Conservation (phyloP, 2,329 filamentous ascomycete genomes). For the Whalleya microplaca region DNA sequence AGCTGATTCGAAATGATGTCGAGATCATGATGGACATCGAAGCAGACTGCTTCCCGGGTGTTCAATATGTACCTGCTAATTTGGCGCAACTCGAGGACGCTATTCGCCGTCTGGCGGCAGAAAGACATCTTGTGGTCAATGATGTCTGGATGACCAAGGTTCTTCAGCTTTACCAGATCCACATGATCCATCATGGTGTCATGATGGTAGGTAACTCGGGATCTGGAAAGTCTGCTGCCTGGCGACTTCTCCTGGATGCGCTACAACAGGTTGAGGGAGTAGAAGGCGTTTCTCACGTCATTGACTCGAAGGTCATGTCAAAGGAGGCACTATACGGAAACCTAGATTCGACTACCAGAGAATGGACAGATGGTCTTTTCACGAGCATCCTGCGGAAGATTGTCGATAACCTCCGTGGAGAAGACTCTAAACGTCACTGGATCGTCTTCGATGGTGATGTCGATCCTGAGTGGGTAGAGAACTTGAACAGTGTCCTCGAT, state of each 20-base stretch:
- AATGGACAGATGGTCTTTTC: constrained; percentile 98
- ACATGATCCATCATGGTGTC: constrained; percentile 96
- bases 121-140: constrained; percentile 85
- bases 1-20: constrained; percentile 91
- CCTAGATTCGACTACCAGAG: constrained; percentile 92
- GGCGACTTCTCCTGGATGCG: constrained; percentile 89
- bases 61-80: constrained; percentile 89
- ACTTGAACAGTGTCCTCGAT: constrained; percentile 98
- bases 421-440: constrained; percentile 97
- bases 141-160: constrained; percentile 98
- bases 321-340: constrained; percentile 97
- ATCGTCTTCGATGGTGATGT: constrained; percentile 99
- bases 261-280: constrained; percentile 87
- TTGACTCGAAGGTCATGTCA: constrained; percentile 99
- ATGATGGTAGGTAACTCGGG: constrained; percentile 99
- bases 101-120: constrained; percentile 79
- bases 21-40: constrained; percentile 87
- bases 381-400: constrained; percentile 98
- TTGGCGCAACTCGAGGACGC: constrained; percentile 78
- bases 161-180: constrained; percentile 96
- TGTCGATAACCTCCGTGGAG: constrained; percentile 96
- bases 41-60: constrained; percentile 83
- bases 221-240: constrained; percentile 94
- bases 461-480: constrained; percentile 99
- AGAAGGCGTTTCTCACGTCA: constrained; percentile 95